A percentile compares a stretch with the other conserved stretches of the same genome.
Evolutionary conservation across 768 basidiomycete species (phyloP).

Genomic region (Coprinopsis sp.): DNA sequence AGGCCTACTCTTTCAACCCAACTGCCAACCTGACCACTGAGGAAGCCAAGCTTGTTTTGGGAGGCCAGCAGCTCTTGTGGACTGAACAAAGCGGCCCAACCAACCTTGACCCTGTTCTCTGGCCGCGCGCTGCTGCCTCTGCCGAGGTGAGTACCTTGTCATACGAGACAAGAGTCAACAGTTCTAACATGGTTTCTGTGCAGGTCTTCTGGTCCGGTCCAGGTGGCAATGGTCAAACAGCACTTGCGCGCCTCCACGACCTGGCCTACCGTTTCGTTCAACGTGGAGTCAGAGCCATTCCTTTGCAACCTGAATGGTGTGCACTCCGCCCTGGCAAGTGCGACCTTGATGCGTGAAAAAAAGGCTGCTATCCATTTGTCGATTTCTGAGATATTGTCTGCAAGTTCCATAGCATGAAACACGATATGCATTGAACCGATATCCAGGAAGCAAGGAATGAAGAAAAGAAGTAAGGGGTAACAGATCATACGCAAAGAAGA

Average conservation of each 20-base stretch:
- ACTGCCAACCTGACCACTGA: slow-evolving; percentile 48
- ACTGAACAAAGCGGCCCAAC: slow-evolving; percentile 64
- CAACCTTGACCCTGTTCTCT: slow-evolving; percentile 63
- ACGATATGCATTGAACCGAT: too few species aligned
- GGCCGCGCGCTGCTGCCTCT: slow-evolving; percentile 68
- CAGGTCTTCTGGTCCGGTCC: slow-evolving; percentile 69
- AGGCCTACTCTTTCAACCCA: slow-evolving; percentile 71
- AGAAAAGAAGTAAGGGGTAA: background rate
- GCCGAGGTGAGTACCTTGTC: slow-evolving; percentile 43
- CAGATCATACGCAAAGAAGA: too few species aligned
- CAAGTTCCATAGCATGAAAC: too few species aligned
- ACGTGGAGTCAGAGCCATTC: slow-evolving; percentile 55
- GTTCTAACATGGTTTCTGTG: background rate
- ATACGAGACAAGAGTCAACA: background rate
- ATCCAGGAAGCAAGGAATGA: too few species aligned
- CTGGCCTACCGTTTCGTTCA: slow-evolving; percentile 55
- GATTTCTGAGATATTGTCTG: too few species aligned
- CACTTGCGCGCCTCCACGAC: slow-evolving; percentile 67
- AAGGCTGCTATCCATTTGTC: too few species aligned
- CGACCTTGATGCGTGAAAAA: slow-evolving; percentile 33
- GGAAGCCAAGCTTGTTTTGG: slow-evolving; percentile 55
- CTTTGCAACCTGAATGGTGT: slow-evolving; percentile 72
- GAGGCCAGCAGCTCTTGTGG: slow-evolving; percentile 69
- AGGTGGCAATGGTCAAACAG: slow-evolving; percentile 39
- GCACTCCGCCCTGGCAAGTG: slow-evolving; percentile 58